phyloP scores from a whole-genome alignment of 148 eudicot species.

The Persicaria maculosa region DNA sequence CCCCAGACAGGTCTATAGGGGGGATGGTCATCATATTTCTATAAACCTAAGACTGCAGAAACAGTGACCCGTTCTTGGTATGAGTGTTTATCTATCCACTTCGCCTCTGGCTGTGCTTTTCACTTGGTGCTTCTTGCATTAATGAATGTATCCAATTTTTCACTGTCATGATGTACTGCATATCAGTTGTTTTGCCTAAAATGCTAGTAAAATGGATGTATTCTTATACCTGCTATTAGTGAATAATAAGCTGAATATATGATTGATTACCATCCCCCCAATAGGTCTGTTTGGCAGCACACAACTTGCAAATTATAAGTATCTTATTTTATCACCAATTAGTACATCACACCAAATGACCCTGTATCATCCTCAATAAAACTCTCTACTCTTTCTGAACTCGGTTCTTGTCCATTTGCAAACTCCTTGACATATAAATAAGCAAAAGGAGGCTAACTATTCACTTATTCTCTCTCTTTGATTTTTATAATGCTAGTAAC shows the following conservation, averaged over 20 bases:
- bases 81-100: background rate
- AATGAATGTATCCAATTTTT: background rate
- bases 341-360: slow-evolving; percentile 14
- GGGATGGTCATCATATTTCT: background rate
- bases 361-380: background rate
- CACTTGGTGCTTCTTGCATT: background rate
- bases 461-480: background rate
- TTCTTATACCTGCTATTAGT: no score
- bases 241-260: no score
- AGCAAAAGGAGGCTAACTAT: background rate
- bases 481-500: background rate
- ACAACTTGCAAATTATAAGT: background rate
- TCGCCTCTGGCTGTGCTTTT: background rate
- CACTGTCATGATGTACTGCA: background rate
- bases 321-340: background rate
- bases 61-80: background rate
- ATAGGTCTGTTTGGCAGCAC: no score
- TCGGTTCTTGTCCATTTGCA: background rate
- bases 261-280: no score
- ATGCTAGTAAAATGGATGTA: no score
- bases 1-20: no score
- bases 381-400: background rate
- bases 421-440: background rate
- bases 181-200: background rate
- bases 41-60: background rate